Conservation (phyloP, 768 basidiomycete species). For the Pulveroboletus sp. region DNA sequence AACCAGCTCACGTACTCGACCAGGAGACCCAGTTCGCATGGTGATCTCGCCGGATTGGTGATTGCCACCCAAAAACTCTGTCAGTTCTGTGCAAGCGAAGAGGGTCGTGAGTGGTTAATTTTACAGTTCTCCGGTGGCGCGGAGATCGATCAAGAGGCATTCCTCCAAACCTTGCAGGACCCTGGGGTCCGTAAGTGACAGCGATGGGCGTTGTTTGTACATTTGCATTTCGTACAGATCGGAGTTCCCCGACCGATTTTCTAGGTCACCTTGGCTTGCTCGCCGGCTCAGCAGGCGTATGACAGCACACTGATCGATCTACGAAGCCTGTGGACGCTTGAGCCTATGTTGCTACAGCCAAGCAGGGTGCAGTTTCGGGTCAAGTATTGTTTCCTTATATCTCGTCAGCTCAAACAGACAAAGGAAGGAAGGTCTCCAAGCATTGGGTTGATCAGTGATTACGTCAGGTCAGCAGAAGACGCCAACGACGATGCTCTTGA, state of each 20-base stretch:
- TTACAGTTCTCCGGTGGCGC: background rate
- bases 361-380: background rate
- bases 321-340: background rate
- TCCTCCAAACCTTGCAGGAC: conserved; percentile 1
- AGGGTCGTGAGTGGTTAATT: conserved; percentile 6
- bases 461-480: conserved; percentile 9
- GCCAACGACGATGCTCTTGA: background rate
- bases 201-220: background rate
- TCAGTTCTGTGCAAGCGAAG: background rate
- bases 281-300: background rate
- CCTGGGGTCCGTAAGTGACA: conserved; percentile 5
- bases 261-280: background rate
- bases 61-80: conserved; percentile 7
- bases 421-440: no score
- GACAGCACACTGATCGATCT: conserved; percentile 2
- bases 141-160: conserved; percentile 9
- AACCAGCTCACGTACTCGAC: background rate
- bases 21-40: background rate
- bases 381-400: background rate
- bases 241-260: conserved; percentile 2
- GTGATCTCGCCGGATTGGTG: conserved; percentile 8
- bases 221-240: background rate
- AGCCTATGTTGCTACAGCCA: background rate
- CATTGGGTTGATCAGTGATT: conserved; percentile 1
- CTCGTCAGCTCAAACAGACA: background rate